Base-by-base conservation (phyloP, 2,329 filamentous ascomycete species). In the Albifimbria verrucaria region DNA sequence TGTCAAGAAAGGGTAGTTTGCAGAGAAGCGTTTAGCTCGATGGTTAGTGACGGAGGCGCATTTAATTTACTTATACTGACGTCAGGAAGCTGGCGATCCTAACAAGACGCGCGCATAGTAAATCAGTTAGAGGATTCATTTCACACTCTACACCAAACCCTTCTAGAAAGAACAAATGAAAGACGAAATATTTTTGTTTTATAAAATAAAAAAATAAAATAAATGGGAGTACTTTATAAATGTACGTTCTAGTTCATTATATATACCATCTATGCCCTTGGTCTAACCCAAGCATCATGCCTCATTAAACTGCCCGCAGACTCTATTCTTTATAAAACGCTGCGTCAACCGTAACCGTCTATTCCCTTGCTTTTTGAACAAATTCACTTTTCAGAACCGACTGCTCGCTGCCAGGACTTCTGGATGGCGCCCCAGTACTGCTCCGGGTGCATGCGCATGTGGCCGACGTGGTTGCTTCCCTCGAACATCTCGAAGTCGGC, bases 391-490 rank as follows among this genome's bases (percentile, higher is more conserved):
- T 39, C 32, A 15, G 32, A 5, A n/a, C 32, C 32, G 6, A 39
- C 24, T n/a, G 54, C 50, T n/a, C 41, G 48, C 32, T 54, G 45
- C 68, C 68, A 71, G 1, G 65, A 62, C 3, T 55, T 52, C 11
- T 50, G 49, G 9, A 80, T 75, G 0, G 72, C 66, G 1, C 58
- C 62, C 85, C 84, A 88, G 61, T 88, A 88, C 63, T 77, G 72
- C 26, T 74, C 74, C 1, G 78, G 76, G 52, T 84, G 77, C 65
- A 76, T 68, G 18, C 78, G 72, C 70, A 87, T 79, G 62, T 87
- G 83, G 1, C 80, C 82, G 18, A 85, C 84, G 65, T 88, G 85
- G 1, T 76, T 69, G 48, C 79, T 83, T 4, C 77, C 79, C 48
- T 82, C 74, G 56, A 88, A 88, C 25, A 77, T 60, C 53, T 81